Conservation (phyloP, 2,329 filamentous ascomycete genomes). For the Arthroderma sp. region DNA sequence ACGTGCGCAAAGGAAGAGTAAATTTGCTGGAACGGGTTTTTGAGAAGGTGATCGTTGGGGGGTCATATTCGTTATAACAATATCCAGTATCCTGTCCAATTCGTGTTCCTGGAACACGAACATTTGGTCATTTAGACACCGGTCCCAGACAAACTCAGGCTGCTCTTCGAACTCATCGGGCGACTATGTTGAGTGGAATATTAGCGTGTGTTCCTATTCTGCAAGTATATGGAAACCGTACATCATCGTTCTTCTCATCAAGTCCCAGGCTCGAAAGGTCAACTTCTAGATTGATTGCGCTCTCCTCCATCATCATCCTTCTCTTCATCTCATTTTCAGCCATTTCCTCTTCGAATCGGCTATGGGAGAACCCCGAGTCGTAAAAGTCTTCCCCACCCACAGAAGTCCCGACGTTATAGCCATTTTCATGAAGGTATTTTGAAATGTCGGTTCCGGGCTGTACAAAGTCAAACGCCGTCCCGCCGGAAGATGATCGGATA, state of each 20-base stretch:
- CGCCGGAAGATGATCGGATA: constrained; percentile 83
- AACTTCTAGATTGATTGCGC: constrained; percentile 89
- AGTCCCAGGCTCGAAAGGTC: constrained; percentile 91
- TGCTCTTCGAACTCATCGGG: constrained; percentile 60
- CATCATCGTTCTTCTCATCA: constrained; percentile 88
- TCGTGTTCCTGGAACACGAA: constrained; percentile 97
- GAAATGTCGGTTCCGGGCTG: constrained; percentile 93
- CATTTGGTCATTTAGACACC: constrained; percentile 96
- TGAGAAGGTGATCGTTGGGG: constrained; percentile 92
- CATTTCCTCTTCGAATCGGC: constrained; percentile 92
- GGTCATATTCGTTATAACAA: constrained; percentile 96
- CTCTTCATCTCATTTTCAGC: constrained; percentile 91
- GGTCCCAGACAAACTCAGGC: constrained; percentile 91
- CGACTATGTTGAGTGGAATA: constrained; percentile 25
- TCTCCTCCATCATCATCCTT: constrained; percentile 96
- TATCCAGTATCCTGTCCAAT: constrained; percentile 79
- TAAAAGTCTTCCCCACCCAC: constrained; percentile 72
- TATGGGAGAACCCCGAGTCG: constrained; percentile 78
- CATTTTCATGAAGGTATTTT: constrained; percentile 86
- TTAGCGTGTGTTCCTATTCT: constrained; percentile 7
- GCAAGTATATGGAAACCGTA: constrained; percentile 30
- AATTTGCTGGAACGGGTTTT: constrained; percentile 93
- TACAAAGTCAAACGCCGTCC: constrained; percentile 91
- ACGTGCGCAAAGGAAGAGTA: constrained; percentile 86
- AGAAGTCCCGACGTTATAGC: constrained; percentile 50